Percentiles rank a stretch among this genome's conserved stretches.
phyloP scores from a whole-genome alignment of 2,329 filamentous ascomycete species.

The Fusarium sp. region DNA sequence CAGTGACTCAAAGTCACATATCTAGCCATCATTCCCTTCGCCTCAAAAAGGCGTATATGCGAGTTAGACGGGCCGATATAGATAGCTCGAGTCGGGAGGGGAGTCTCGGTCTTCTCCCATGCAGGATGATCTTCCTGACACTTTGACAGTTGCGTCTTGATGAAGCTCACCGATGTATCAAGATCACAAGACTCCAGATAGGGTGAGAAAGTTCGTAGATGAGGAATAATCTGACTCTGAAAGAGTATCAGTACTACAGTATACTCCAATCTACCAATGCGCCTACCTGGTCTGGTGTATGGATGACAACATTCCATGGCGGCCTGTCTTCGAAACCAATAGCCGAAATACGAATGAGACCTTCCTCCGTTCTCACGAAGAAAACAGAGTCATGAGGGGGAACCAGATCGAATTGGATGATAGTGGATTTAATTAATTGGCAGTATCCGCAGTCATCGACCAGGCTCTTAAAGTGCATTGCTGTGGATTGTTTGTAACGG shows the following conservation, averaged over 20 bases:
- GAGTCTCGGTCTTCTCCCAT: fast-evolving
- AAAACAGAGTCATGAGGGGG: no score
- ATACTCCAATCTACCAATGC: no score
- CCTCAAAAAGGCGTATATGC: fast-evolving
- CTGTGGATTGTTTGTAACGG: fast-evolving
- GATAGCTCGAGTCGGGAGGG: background rate
- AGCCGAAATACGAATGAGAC: no score
- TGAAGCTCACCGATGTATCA: background rate
- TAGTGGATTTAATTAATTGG: background rate
- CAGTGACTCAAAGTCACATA: background rate
- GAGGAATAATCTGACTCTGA: no score
- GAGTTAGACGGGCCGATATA: fast-evolving
- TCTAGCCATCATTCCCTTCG: fast-evolving
- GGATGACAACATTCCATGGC: no score
- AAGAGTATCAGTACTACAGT: no score
- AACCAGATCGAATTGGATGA: no score
- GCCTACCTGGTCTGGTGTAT: no score
- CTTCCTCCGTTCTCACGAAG: no score
- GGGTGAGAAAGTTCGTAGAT: fast-evolving
- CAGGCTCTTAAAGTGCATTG: fast-evolving
- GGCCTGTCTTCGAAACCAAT: fast-evolving
- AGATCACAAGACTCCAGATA: background rate
- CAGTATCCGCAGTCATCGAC: background rate
- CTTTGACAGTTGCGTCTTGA: fast-evolving
- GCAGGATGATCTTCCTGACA: background rate